A percentile compares a stretch with the other conserved stretches of the same genome.
These are phyloP conservation scores for Coemansia sp. DNA, from an alignment of 192 early-diverging fungal species.

Conservation along the genomic window DNA sequence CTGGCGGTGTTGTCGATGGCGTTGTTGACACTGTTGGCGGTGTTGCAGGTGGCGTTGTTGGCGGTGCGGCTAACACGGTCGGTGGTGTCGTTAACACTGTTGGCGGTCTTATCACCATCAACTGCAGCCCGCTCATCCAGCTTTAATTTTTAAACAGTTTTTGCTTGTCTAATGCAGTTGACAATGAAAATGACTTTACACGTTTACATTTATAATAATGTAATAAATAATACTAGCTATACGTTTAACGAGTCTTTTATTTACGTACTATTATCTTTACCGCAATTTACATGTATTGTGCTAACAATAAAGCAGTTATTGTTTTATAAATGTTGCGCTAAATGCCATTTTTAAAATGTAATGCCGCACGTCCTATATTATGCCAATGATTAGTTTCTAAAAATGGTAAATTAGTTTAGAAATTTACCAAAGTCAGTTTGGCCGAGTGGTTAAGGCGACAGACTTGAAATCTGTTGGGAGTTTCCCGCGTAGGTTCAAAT, in stretches of 20 bases:
- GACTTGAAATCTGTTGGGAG: slow-evolving; percentile 41
- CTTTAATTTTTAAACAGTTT: neutral
- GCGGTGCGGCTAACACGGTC: neutral
- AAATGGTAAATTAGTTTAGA: too few species aligned
- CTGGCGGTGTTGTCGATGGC: neutral
- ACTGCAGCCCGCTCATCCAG: slow-evolving; percentile 4
- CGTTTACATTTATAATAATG: too few species aligned
- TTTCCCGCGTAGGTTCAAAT: slow-evolving; percentile 50
- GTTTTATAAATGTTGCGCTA: too few species aligned
- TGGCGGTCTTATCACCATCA: neutral
- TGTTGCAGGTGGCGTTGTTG: neutral
- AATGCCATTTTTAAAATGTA: too few species aligned
- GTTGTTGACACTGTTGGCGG: neutral
- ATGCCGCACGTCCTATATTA: too few species aligned
- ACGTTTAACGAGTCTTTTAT: too few species aligned
- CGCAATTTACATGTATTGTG: too few species aligned
- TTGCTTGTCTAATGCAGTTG: neutral
- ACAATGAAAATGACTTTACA: too few species aligned
- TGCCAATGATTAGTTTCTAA: too few species aligned
- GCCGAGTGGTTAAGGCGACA: slow-evolving; percentile 36
- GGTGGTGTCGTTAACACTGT: neutral
- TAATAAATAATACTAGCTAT: too few species aligned
- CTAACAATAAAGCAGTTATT: too few species aligned
- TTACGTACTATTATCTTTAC: too few species aligned
- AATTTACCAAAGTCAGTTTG: slow-evolving; percentile 12